These are phyloP conservation scores for Wickerhamomyces xylosicus DNA, from an alignment of 805 yeast species.

Conservation along the genomic window DNA sequence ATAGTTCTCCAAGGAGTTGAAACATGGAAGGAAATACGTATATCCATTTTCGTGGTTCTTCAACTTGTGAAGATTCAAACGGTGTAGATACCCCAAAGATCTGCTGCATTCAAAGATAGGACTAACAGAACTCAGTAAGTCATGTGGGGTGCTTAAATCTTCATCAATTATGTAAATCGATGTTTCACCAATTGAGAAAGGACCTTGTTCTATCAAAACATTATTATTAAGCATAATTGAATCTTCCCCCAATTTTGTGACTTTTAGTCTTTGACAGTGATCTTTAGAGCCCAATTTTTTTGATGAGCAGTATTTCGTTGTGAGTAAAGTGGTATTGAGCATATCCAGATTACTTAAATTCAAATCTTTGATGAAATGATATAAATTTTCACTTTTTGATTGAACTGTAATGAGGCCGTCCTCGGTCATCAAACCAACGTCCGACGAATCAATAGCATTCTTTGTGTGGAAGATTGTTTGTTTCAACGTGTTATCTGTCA, in stretches of 20 bases:
- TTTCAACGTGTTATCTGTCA: slow-evolving; percentile 39
- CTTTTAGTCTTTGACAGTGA: slow-evolving; percentile 46
- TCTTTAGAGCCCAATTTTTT: slow-evolving; percentile 43
- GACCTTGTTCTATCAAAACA: slow-evolving; percentile 31
- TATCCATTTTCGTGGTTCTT: slow-evolving; percentile 52
- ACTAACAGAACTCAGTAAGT: slow-evolving; percentile 55
- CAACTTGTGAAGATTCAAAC: slow-evolving; percentile 41
- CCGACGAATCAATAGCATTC: slow-evolving; percentile 17
- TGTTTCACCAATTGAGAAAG: slow-evolving; percentile 48
- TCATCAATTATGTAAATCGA: slow-evolving; percentile 56
- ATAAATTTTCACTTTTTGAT: slow-evolving; percentile 34
- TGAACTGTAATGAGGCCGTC: slow-evolving; percentile 2
- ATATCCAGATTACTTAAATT: slow-evolving; percentile 23
- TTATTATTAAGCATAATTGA: slow-evolving; percentile 44
- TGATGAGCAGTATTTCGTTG: slow-evolving; percentile 43
- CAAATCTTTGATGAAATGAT: slow-evolving; percentile 49
- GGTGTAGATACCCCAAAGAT: slow-evolving; percentile 47
- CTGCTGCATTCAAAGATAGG: slow-evolving; percentile 54
- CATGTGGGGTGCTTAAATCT: slow-evolving; percentile 51
- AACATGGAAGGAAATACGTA: slow-evolving; percentile 71
- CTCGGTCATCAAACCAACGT: not conserved
- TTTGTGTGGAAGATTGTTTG: slow-evolving; percentile 56
- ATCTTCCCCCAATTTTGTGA: slow-evolving; percentile 23
- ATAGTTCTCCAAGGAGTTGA: slow-evolving; percentile 56
- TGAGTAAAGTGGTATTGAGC: slow-evolving; percentile 24